Evolutionary conservation across 176 grass and related monocot species (phyloP).

Genomic region (Zea luxurians): DNA sequence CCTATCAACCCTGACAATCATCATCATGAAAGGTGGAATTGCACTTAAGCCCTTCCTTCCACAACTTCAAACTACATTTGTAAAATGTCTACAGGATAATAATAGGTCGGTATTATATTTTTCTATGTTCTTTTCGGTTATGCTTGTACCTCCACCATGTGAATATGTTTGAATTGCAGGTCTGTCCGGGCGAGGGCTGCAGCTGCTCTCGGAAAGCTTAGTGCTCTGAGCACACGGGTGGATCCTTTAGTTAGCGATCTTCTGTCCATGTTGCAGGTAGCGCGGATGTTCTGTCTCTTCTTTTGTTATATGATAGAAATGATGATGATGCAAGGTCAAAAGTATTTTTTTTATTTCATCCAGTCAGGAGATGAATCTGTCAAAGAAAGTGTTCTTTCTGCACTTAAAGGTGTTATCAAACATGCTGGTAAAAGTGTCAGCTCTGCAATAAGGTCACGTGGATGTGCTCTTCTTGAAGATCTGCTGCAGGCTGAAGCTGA

Average conservation of each 20-base stretch:
- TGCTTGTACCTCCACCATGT: not conserved
- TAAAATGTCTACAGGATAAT: constrained; percentile 87
- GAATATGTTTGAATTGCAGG: constrained; percentile 46
- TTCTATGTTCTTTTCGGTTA: constrained; percentile 5
- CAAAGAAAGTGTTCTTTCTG: constrained; percentile 77
- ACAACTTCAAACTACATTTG: constrained; percentile 94
- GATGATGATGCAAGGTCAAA: not conserved
- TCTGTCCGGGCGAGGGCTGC: constrained; percentile 83
- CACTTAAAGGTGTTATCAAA: constrained; percentile 94
- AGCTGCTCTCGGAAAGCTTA: constrained; percentile 90
- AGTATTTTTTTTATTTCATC: constrained; percentile 8
- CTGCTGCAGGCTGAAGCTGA: constrained; percentile 74
- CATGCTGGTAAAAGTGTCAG: constrained; percentile 95
- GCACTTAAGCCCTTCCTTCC: constrained; percentile 97
- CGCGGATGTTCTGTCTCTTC: not conserved
- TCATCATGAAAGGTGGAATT: constrained; percentile 93
- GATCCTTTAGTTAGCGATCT: constrained; percentile 91
- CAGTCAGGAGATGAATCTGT: constrained; percentile 78
- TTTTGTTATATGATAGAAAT: not conserved
- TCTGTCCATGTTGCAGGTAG: constrained; percentile 85
- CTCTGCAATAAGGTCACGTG: constrained; percentile 61
- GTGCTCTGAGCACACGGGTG: constrained; percentile 85
- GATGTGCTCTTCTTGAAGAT: constrained; percentile 67
- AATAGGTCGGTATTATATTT: constrained; percentile 55
- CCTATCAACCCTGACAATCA: constrained; percentile 88